A percentile compares a stretch with the other conserved stretches of the same genome.
phyloP scores from a whole-genome alignment of 2,329 filamentous ascomycete genomes.

The Xylaria multiplex region DNA sequence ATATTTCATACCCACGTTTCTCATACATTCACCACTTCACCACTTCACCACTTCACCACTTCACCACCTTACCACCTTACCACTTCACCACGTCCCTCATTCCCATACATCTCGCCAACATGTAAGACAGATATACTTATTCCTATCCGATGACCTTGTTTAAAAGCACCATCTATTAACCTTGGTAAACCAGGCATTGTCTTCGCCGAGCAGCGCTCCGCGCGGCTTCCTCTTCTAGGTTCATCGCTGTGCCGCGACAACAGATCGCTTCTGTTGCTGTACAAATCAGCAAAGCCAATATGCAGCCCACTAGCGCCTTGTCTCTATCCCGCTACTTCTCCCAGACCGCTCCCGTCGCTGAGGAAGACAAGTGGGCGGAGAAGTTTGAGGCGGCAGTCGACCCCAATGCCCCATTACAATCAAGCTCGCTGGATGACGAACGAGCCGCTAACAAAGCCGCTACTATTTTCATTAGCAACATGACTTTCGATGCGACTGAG shows the following conservation, averaged over 20 bases:
- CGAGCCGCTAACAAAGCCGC: neutral
- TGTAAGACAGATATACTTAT: conserved; percentile 35
- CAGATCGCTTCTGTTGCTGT: conserved; percentile 45
- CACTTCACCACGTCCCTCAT: neutral
- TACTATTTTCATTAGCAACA: conserved; percentile 73
- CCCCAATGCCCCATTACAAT: neutral
- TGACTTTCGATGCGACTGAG: conserved; percentile 74
- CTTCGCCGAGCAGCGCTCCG: conserved; percentile 48
- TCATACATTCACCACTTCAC: neutral
- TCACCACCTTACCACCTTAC: no score
- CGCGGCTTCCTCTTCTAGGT: conserved; percentile 45
- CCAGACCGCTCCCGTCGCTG: conserved; percentile 43
- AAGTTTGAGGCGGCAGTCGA: conserved; percentile 2
- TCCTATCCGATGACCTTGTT: no score
- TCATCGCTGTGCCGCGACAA: conserved; percentile 45
- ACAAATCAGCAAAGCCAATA: conserved; percentile 44
- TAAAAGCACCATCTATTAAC: conserved; percentile 29
- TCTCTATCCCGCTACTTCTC: conserved; percentile 47
- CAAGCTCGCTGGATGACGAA: conserved; percentile 10
- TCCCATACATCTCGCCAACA: conserved; percentile 22
- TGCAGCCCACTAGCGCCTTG: conserved; percentile 38
- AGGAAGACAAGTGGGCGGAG: conserved; percentile 34
- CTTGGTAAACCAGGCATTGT: conserved; percentile 44
- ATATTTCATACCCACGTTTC: neutral
- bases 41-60: no score